Percentiles rank a stretch among this genome's conserved stretches.
These are phyloP conservation scores for Aspergillus quadricinctus DNA, from an alignment of 2,329 filamentous ascomycete species.

Conservation along the genomic window DNA sequence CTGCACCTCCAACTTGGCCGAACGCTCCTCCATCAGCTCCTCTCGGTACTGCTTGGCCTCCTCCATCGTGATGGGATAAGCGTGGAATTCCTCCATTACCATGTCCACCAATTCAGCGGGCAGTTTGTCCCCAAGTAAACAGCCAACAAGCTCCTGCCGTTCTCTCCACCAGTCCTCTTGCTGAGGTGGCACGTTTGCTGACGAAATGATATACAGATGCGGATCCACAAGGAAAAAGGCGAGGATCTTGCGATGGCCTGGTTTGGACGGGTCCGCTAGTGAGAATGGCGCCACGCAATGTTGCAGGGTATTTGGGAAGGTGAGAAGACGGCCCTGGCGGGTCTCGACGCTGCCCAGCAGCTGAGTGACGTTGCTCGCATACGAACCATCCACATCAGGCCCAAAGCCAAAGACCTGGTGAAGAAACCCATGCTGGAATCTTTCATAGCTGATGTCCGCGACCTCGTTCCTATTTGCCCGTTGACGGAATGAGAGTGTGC, in stretches of 20 bases:
- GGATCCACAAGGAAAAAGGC: slow-evolving; percentile 60
- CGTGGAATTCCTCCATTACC: slow-evolving; percentile 20
- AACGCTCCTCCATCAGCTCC: slow-evolving; percentile 40
- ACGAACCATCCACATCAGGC: not conserved
- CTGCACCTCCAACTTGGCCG: slow-evolving; percentile 1
- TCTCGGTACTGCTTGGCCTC: slow-evolving; percentile 37
- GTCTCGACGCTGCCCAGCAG: slow-evolving; percentile 7
- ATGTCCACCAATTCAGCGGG: slow-evolving; percentile 25
- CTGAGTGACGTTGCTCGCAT: slow-evolving; percentile 4
- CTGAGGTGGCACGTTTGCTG: slow-evolving; percentile 50
- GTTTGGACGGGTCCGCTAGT: slow-evolving; percentile 47
- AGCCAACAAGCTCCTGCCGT: slow-evolving; percentile 2
- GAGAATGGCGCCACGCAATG: slow-evolving; percentile 50
- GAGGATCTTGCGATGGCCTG: slow-evolving; percentile 55
- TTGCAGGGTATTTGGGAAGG: slow-evolving; percentile 37
- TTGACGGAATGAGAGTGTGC: slow-evolving; percentile 49
- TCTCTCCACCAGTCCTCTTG: slow-evolving; percentile 44
- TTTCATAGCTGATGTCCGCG: not conserved
- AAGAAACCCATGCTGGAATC: slow-evolving; percentile 2
- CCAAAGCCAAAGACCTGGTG: slow-evolving; percentile 19
- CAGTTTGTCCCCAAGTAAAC: slow-evolving; percentile 9
- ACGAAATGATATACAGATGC: slow-evolving; percentile 47
- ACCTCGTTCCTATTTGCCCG: not conserved
- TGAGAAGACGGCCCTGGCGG: slow-evolving; percentile 2
- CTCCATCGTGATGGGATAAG: slow-evolving; percentile 27